Conservation (phyloP, 2,329 filamentous ascomycete species). For the Lasiodiplodia citricola region DNA sequence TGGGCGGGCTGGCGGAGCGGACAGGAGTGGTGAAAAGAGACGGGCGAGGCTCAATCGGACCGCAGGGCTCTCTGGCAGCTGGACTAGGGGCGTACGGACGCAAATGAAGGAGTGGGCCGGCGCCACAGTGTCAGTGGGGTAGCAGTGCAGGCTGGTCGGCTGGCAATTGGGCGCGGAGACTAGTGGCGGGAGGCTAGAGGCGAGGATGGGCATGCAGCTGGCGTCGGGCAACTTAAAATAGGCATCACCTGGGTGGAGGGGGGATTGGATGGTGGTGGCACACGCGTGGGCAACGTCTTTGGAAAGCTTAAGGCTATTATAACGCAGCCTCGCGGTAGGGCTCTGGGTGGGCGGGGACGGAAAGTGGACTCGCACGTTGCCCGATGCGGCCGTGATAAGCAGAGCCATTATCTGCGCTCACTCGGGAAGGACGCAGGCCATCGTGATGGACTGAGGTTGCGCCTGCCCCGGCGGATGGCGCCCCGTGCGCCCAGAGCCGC, state of each 20-base stretch:
- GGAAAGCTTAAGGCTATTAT: conserved; percentile 23
- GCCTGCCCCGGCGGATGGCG: conserved; percentile 8
- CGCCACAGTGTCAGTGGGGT: conserved; percentile 23
- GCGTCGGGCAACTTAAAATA: conserved; percentile 21
- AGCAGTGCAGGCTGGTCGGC: conserved; percentile 1
- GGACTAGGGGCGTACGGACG: conserved; percentile 6
- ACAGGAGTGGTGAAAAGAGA: background rate
- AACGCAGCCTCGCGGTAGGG: conserved; percentile 23
- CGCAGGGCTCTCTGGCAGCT: conserved; percentile 2
- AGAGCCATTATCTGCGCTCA: conserved; percentile 22
- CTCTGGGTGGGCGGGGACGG: conserved; percentile 15
- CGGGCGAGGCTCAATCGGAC: conserved; percentile 6
- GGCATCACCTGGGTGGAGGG: conserved; percentile 13
- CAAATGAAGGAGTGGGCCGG: conserved; percentile 23
- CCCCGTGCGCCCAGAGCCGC: conserved; percentile 10
- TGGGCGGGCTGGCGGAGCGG: background rate
- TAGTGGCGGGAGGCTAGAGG: conserved; percentile 22
- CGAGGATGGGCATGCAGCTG: conserved; percentile 16
- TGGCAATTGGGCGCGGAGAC: conserved; percentile 15
- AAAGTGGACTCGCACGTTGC: conserved; percentile 21
- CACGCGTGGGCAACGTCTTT: conserved; percentile 11
- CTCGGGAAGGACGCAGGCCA: conserved; percentile 18
- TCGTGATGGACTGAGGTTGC: conserved; percentile 16
- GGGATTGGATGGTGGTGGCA: background rate
- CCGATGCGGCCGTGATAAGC: conserved; percentile 24